Conservation (phyloP, 805 yeast species). For the Sugiyamaella lignohabitans region DNA sequence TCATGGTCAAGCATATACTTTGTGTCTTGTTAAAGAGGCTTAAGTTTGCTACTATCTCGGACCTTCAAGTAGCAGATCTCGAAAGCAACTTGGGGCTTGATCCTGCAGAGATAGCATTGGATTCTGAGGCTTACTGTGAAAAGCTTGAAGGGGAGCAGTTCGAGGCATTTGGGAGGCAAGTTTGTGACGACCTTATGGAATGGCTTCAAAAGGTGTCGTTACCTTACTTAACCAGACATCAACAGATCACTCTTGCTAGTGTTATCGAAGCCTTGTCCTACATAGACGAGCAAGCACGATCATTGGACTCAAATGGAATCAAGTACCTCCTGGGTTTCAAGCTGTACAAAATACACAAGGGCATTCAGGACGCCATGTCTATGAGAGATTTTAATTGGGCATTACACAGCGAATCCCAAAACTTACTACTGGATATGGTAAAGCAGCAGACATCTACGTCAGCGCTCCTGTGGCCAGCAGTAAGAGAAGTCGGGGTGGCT, state of each 20-base stretch:
- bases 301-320: slow-evolving; percentile 59
- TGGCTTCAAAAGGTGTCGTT: slow-evolving; percentile 57
- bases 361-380: slow-evolving; percentile 47
- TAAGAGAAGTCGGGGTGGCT: slow-evolving; percentile 55
- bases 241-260: slow-evolving; percentile 73
- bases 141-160: slow-evolving; percentile 1
- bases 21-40: slow-evolving; percentile 46
- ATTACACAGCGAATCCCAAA: slow-evolving; percentile 71
- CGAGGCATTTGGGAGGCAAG: slow-evolving; percentile 7
- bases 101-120: slow-evolving; percentile 19
- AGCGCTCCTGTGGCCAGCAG: slow-evolving; percentile 56
- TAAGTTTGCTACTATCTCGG: slow-evolving; percentile 46
- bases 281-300: slow-evolving; percentile 38
- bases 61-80: slow-evolving; percentile 31
- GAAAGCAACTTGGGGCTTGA: slow-evolving; percentile 25
- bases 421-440: slow-evolving; percentile 49
- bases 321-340: slow-evolving; percentile 67
- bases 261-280: slow-evolving; percentile 59
- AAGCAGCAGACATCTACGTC: slow-evolving; percentile 27
- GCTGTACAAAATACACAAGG: slow-evolving; percentile 50
- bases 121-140: background rate
- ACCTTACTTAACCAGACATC: slow-evolving; percentile 84
- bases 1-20: slow-evolving; percentile 51
- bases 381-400: slow-evolving; percentile 90
- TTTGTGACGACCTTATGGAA: slow-evolving; percentile 42